These are phyloP conservation scores for Metarhizium anisopliae DNA, from an alignment of 2,329 filamentous ascomycete species.

Conservation along the genomic window DNA sequence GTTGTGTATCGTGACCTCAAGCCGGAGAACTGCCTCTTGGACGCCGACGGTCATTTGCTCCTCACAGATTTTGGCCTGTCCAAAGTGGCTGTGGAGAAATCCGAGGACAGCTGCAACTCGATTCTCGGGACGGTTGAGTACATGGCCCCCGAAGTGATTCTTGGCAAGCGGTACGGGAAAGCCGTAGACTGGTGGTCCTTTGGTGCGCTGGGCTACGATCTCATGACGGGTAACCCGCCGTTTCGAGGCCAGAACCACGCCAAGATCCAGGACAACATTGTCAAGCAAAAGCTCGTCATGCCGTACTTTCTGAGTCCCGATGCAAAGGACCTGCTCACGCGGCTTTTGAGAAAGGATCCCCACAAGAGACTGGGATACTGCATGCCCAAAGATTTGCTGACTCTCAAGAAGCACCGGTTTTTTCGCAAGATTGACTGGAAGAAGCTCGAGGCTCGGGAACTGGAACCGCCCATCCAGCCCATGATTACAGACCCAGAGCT, in stretches of 20 bases:
- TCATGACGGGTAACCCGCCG: constrained; percentile 86
- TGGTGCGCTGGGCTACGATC: constrained; percentile 82
- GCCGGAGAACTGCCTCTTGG: constrained; percentile 93
- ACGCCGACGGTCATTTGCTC: constrained; percentile 82
- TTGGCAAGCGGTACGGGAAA: constrained; percentile 82
- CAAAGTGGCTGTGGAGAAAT: constrained; percentile 72
- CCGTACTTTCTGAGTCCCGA: constrained; percentile 89
- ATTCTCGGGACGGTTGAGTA: constrained; percentile 95
- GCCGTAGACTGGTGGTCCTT: constrained; percentile 99
- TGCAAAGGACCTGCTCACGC: constrained; percentile 86
- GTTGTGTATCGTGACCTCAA: constrained; percentile 97
- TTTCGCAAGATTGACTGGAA: constrained; percentile 97
- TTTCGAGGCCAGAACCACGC: constrained; percentile 86
- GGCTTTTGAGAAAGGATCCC: constrained; percentile 86
- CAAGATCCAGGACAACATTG: constrained; percentile 92
- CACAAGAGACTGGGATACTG: constrained; percentile 78
- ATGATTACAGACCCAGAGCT: constrained; percentile 92
- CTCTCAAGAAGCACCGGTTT: constrained; percentile 88
- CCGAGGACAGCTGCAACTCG: constrained; percentile 62
- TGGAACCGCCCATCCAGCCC: constrained; percentile 83
- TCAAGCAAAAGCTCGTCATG: constrained; percentile 80
- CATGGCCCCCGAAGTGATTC: constrained; percentile 95
- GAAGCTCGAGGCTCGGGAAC: constrained; percentile 69
- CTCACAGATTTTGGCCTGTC: constrained; percentile 95
- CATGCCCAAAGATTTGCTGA: constrained; percentile 80